These are phyloP conservation scores for Verticillium tricorpus DNA, from an alignment of 2,329 filamentous ascomycete species.

Conservation along the genomic window DNA sequence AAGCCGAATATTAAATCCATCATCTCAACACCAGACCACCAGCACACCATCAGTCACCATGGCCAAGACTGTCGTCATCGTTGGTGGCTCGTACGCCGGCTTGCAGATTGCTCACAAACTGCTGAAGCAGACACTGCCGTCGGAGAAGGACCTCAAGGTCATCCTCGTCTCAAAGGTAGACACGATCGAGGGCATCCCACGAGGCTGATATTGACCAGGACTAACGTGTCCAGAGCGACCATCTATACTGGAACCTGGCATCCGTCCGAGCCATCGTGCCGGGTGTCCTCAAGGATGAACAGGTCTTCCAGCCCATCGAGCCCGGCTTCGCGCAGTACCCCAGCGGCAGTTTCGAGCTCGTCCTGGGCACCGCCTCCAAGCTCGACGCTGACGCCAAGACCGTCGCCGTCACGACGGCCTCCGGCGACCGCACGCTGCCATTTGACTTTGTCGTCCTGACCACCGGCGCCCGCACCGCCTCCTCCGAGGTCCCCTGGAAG, in stretches of 20 bases:
- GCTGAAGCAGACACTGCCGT: constrained; percentile 44
- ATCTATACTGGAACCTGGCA: constrained; percentile 57
- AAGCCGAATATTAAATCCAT: too few species aligned
- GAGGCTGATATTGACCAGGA: not conserved
- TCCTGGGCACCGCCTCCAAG: constrained; percentile 42
- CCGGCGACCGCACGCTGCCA: constrained; percentile 24
- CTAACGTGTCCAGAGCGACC: constrained; percentile 37
- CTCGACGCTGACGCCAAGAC: constrained; percentile 34
- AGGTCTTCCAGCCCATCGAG: constrained; percentile 45
- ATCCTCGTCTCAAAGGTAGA: constrained; percentile 51
- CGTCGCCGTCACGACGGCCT: constrained; percentile 31
- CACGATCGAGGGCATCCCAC: too few species aligned
- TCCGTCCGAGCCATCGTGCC: constrained; percentile 52
- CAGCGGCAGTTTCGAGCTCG: constrained; percentile 41
- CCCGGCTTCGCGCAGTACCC: constrained; percentile 47
- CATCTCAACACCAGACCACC: too few species aligned
- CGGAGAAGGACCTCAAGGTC: constrained; percentile 44
- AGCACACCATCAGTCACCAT: constrained; percentile 22
- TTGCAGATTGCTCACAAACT: constrained; percentile 49
- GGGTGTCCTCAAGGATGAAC: constrained; percentile 40
- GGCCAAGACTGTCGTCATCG: constrained; percentile 48
- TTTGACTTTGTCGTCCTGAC: constrained; percentile 56
- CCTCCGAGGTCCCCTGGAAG: constrained; percentile 47
- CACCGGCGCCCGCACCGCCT: constrained; percentile 43
- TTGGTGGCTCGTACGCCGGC: constrained; percentile 51